Conservation (phyloP, 2,329 filamentous ascomycete species). For the Lachnellula cervina region DNA sequence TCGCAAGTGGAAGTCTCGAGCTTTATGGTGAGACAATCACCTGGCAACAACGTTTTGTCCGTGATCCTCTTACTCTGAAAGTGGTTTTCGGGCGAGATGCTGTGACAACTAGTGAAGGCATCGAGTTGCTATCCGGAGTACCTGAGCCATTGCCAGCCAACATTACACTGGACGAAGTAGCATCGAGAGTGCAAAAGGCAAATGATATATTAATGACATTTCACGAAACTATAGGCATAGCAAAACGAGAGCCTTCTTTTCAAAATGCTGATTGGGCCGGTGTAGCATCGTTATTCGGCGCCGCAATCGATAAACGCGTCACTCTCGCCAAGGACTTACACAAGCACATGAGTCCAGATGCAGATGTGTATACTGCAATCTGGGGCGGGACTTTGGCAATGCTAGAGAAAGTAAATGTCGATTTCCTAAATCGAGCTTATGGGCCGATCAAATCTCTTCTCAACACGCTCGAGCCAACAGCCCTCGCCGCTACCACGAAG, state of each 20-base stretch:
- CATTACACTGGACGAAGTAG: conserved; percentile 13
- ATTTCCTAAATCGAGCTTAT: conserved; percentile 5
- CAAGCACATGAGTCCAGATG: conserved; percentile 2
- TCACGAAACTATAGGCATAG: conserved; percentile 10
- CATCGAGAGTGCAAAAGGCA: conserved; percentile 8
- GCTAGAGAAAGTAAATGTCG: conserved; percentile 5
- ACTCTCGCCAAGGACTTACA: conserved; percentile 2
- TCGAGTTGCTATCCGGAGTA: conserved; percentile 27
- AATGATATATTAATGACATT: conserved; percentile 11
- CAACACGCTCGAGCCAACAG: conserved; percentile 4
- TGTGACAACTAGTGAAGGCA: conserved; percentile 22
- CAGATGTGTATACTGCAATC: conserved; percentile 7
- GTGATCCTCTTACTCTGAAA: conserved; percentile 31
- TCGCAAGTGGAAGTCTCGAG: conserved; percentile 31
- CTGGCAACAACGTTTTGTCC: conserved; percentile 35
- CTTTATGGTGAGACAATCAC: conserved; percentile 29
- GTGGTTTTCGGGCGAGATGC: conserved; percentile 22
- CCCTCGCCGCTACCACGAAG: conserved; percentile 6
- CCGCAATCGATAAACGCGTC: conserved; percentile 6
- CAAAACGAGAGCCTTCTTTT: conserved; percentile 15
- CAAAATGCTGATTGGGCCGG: conserved; percentile 7
- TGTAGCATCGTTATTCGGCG: conserved; percentile 8
- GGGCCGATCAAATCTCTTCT: conserved; percentile 1
- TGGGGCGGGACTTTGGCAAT: conserved; percentile 11
- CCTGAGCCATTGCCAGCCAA: conserved; percentile 28